These are phyloP conservation scores for Cyclostephanos tholiformis DNA, from an alignment of 108 stramenopile genomes.

Conservation along the genomic window DNA sequence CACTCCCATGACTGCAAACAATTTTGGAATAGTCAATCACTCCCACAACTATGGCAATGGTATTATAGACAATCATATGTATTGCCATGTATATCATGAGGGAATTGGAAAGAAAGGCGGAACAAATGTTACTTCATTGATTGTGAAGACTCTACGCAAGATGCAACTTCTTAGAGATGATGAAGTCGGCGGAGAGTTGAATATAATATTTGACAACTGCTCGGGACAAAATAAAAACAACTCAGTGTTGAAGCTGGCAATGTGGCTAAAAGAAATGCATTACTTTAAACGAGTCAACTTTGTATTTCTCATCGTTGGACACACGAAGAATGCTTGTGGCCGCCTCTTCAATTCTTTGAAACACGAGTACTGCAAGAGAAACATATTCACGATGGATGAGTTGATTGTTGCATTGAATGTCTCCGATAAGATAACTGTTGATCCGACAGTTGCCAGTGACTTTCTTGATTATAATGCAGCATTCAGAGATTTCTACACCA, in stretches of 20 bases:
- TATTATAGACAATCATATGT: slow-evolving; percentile 1
- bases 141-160: slow-evolving; percentile 9
- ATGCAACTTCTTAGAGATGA: neutral
- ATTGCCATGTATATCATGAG: no score
- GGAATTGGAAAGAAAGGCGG: slow-evolving; percentile 26
- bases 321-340: no score
- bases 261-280: neutral
- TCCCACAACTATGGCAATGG: neutral
- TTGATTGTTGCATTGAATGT: neutral
- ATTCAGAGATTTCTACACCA: neutral
- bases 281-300: slow-evolving; percentile 21
- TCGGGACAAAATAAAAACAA: slow-evolving; percentile 30
- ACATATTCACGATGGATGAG: slow-evolving; percentile 1
- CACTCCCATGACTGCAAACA: slow-evolving; percentile 20
- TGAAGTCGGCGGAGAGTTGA: slow-evolving; percentile 11
- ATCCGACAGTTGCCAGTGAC: neutral
- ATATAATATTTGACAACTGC: slow-evolving; percentile 19
- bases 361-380: neutral
- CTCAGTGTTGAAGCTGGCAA: slow-evolving; percentile 13
- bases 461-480: neutral
- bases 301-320: slow-evolving; percentile 20
- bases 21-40: slow-evolving; percentile 27
- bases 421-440: neutral
- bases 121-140: slow-evolving; percentile 21
- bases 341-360: slow-evolving; percentile 19